A percentile compares a stretch with the other conserved stretches of the same genome.
phyloP scores from a whole-genome alignment of 2,329 filamentous ascomycete species.

The Clonostachys solani region DNA sequence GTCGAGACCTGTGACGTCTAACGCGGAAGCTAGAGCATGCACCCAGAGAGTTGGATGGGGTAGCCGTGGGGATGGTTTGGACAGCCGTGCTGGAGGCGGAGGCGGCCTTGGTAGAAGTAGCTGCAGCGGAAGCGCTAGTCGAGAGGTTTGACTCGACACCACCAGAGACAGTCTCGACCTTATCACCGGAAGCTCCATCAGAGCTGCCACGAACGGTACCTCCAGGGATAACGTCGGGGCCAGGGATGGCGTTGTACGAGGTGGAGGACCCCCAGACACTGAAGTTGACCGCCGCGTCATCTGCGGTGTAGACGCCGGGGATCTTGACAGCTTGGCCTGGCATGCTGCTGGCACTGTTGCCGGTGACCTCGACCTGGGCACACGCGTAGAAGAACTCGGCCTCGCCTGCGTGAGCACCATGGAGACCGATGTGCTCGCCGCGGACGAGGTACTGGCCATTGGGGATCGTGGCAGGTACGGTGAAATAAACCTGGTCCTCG shows the following conservation, averaged over 20 bases:
- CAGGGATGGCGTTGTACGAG: background rate
- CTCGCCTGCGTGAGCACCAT: constrained; percentile 23
- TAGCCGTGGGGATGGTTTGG: too few species aligned
- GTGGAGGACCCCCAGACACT: constrained; percentile 1
- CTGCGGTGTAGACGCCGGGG: constrained; percentile 15
- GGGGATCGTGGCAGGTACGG: constrained; percentile 30
- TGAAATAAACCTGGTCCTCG: constrained; percentile 24
- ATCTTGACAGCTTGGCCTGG: constrained; percentile 14
- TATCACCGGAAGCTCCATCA: background rate
- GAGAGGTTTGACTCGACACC: background rate
- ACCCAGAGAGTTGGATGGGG: too few species aligned
- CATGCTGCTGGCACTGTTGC: constrained; percentile 5
- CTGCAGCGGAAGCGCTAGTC: background rate
- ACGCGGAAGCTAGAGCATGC: too few species aligned
- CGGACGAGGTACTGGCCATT: constrained; percentile 36
- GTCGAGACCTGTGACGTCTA: too few species aligned
- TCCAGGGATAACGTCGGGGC: background rate
- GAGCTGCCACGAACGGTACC: background rate
- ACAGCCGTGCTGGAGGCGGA: too few species aligned
- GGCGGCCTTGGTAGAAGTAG: too few species aligned
- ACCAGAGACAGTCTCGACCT: background rate
- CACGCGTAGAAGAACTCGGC: constrained; percentile 38
- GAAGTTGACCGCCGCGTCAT: constrained; percentile 1
- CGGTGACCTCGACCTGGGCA: constrained; percentile 33
- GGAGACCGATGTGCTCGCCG: constrained; percentile 41